phyloP scores from a whole-genome alignment of 805 yeast genomes.

The Kuraishia piskuri region DNA sequence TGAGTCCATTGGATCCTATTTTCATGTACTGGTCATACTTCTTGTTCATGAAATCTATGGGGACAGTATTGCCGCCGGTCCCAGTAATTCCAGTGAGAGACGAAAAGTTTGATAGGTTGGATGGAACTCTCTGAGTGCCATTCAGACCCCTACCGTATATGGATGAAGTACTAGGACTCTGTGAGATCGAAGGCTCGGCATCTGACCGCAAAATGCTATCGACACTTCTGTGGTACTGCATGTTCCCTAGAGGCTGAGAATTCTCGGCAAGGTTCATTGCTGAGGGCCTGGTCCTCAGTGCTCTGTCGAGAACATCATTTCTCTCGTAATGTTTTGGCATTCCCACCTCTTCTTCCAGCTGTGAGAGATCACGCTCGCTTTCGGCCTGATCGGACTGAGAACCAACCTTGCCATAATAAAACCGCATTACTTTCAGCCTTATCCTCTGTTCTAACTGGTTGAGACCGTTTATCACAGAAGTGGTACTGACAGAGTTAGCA shows the following conservation, averaged over 20 bases:
- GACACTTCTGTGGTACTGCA: background rate
- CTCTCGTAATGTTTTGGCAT: background rate
- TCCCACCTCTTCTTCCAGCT: background rate
- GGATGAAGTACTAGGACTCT: background rate
- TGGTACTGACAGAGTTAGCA: background rate
- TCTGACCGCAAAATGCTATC: background rate
- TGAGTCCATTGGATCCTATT: background rate
- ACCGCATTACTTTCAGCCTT: background rate
- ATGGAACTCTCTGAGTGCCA: background rate
- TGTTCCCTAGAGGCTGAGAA: background rate
- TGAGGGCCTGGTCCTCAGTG: background rate
- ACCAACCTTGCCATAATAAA: background rate
- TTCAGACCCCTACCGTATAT: background rate
- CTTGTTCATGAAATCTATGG: slow-evolving; percentile 2
- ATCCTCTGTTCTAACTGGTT: background rate
- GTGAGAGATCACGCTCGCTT: background rate
- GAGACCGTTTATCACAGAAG: background rate
- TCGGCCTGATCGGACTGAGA: background rate
- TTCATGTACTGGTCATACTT: slow-evolving; percentile 2
- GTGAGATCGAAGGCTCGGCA: background rate
- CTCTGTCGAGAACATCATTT: background rate
- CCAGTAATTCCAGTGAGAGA: background rate
- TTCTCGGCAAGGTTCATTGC: background rate
- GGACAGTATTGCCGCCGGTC: background rate
- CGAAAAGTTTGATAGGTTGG: background rate